Conservation (phyloP, 2,329 filamentous ascomycete genomes). For the Scopulariopsis brevicaulis region DNA sequence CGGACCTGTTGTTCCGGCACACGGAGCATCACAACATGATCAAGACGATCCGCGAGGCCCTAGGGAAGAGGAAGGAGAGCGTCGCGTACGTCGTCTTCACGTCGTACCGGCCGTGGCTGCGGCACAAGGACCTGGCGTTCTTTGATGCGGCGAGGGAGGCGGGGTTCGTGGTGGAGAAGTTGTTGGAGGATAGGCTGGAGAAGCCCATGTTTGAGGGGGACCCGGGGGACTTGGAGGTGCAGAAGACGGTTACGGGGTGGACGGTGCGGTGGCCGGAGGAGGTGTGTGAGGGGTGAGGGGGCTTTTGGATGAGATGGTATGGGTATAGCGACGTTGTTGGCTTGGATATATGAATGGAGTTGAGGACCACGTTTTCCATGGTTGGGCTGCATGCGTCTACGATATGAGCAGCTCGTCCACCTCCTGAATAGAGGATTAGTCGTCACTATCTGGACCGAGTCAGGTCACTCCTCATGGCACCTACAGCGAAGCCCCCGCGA, state of each 20-base stretch:
- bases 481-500: too few relatives aligned
- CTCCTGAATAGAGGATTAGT: too few relatives aligned
- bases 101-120: slow-evolving; percentile 83
- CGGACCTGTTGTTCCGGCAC: slow-evolving; percentile 86
- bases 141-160: slow-evolving; percentile 60
- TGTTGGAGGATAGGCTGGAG: slow-evolving; percentile 73
- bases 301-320: too few relatives aligned
- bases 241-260: slow-evolving; percentile 76
- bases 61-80: slow-evolving; percentile 43
- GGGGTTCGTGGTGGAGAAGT: slow-evolving; percentile 68
- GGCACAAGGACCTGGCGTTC: slow-evolving; percentile 75
- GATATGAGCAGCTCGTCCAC: too few relatives aligned
- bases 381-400: too few relatives aligned
- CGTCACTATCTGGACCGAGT: too few relatives aligned
- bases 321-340: not conserved
- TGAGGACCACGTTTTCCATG: too few relatives aligned
- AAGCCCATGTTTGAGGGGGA: slow-evolving; percentile 84
- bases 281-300: slow-evolving; percentile 9
- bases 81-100: slow-evolving; percentile 86
- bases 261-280: slow-evolving; percentile 52
- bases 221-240: slow-evolving; percentile 68
- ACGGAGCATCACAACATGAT: slow-evolving; percentile 74
- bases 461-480: too few relatives aligned
- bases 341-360: not conserved
- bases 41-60: slow-evolving; percentile 55